Conservation (phyloP, 1,139 yeast genomes). For the Diutina mesorugosa region DNA sequence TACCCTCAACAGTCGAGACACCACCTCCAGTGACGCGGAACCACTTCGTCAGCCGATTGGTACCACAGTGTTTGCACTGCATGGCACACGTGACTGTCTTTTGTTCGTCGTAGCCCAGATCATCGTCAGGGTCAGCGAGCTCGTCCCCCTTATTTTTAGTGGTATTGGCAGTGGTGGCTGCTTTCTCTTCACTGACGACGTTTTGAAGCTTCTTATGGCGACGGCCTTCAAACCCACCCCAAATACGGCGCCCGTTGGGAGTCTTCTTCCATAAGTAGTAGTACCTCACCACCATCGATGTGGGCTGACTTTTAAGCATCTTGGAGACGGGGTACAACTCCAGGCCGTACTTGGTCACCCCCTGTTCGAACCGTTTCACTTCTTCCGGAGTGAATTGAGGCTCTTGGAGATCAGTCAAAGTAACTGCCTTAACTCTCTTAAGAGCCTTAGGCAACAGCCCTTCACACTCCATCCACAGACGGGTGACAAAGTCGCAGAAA, state of each 20-base stretch:
- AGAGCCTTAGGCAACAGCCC: constrained; percentile 41
- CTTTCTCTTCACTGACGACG: constrained; percentile 17
- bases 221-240: constrained; percentile 72
- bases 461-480: constrained; percentile 35
- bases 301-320: constrained; percentile 55
- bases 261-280: constrained; percentile 92
- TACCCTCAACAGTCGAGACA: constrained; percentile 11
- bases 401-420: constrained; percentile 51
- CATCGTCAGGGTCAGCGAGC: constrained; percentile 56
- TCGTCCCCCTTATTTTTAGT: constrained; percentile 13
- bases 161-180: not conserved
- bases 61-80: constrained; percentile 54
- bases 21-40: constrained; percentile 56
- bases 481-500: constrained; percentile 61
- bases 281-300: constrained; percentile 70
- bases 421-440: constrained; percentile 22
- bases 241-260: constrained; percentile 53
- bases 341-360: constrained; percentile 62
- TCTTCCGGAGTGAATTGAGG: constrained; percentile 65
- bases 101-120: constrained; percentile 49
- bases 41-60: constrained; percentile 50
- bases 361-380: constrained; percentile 57
- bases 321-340: constrained; percentile 66
- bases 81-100: constrained; percentile 27
- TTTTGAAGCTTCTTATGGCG: constrained; percentile 40